Base-by-base conservation (phyloP, 768 basidiomycete species). In the Pluteus cervinus region DNA sequence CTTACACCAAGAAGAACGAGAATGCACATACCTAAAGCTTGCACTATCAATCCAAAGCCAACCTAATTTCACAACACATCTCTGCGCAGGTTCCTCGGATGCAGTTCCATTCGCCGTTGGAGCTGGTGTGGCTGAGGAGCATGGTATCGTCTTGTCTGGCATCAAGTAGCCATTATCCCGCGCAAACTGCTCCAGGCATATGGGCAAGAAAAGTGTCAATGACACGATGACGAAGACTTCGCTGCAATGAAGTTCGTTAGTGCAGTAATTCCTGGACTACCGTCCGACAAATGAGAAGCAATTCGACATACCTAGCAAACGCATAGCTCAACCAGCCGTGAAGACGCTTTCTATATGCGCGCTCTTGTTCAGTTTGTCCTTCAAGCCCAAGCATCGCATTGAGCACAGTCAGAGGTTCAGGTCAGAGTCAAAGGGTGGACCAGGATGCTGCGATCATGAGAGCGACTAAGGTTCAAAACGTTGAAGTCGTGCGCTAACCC, bases 21-120 rank as follows among this genome's bases (percentile, higher is more conserved):
- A 14, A 31, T 22, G 6, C 2, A 51, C 74, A 28, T 36, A 87
- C 90, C 89, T 92, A 56, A 91, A 94, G 52, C 89, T 91, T 2
- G 92, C 90, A 9, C 72, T 89, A 53, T 94, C 92, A 34, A 93
- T 75, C 90, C 90, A 94, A 1, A 67, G 42, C 76, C 89, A 89
- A 1, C 78, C 79, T 39, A 94, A 65, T 54, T 78, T 78, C 17
- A 92, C 89, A 4, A 83, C 86, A 57, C 91, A 94, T 18, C 84
- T 70, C 11, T 57, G 68, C 5, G 57, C 56, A n/a, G 61, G 57
- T 4, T 29, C 33, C 2, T 50, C 51, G 0, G 40, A 41, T 10
- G 17, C 45, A 31, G 32, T 34, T 2, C 30, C 37, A 1, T 49
- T 36, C 7, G 36, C 31, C 2, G 39, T 35, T 10, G 43, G 50